These are phyloP conservation scores for Microcos paniculata DNA, from an alignment of 345 rosid genomes.

Conservation along the genomic window DNA sequence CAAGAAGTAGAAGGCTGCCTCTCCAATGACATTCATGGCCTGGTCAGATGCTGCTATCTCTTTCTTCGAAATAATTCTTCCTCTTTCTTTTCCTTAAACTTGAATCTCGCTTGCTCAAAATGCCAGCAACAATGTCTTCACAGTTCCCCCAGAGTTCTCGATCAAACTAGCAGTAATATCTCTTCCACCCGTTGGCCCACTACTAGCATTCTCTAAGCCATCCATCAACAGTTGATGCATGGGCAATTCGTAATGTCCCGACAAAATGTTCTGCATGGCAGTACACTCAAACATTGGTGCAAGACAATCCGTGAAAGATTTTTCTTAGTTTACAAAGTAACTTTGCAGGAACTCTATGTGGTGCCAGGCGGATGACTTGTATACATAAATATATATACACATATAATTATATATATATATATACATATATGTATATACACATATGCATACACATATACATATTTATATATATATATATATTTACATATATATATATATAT, in stretches of 20 bases:
- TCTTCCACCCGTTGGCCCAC: slow-evolving; percentile 7
- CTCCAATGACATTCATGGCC: too few species aligned
- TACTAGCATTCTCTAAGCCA: slow-evolving; percentile 23
- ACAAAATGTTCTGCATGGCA: slow-evolving; percentile 42
- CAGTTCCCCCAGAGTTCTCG: slow-evolving; percentile 16
- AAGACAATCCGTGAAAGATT: slow-evolving; percentile 40
- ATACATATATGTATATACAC: too few species aligned
- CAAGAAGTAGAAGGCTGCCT: too few species aligned
- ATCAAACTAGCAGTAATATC: slow-evolving; percentile 11
- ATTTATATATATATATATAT: too few species aligned
- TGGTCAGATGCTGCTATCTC: slow-evolving; percentile 16
- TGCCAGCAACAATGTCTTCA: slow-evolving; percentile 14
- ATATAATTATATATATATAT: too few species aligned
- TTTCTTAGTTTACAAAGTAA: slow-evolving; percentile 59
- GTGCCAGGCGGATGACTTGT: too few species aligned
- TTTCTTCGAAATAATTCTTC: slow-evolving; percentile 13
- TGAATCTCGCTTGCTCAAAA: slow-evolving; percentile 23
- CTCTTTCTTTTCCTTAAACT: slow-evolving; percentile 37
- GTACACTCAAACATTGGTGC: slow-evolving; percentile 49
- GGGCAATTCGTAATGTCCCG: slow-evolving; percentile 59
- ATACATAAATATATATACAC: too few species aligned
- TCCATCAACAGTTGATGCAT: slow-evolving; percentile 36
- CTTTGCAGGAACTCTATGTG: too few species aligned
- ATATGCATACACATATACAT: too few species aligned
- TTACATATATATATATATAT: too few species aligned